Percentiles rank a stretch among this genome's conserved stretches.
phyloP scores from a whole-genome alignment of 805 yeast species.

The Nakazawaea holstii region DNA sequence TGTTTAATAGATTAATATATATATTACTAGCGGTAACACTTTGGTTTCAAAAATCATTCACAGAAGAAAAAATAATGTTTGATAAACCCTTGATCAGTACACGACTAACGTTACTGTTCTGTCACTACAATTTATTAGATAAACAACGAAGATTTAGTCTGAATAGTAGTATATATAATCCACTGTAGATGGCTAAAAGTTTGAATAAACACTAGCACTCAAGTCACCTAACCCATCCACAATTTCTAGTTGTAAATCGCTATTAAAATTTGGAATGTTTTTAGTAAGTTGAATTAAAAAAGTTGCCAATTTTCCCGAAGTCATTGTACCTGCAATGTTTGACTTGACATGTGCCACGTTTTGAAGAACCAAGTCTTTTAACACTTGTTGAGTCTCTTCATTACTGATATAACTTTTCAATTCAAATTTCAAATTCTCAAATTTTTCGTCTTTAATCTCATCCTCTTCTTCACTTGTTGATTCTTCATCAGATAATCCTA shows the following conservation, averaged over 20 bases:
- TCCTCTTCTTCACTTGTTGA: slow-evolving; percentile 11
- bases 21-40: no score
- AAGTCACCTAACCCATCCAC: slow-evolving; percentile 73
- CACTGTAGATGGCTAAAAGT: no score
- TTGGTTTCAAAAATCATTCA: no score
- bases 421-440: slow-evolving; percentile 24
- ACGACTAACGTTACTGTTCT: no score
- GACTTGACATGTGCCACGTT: slow-evolving; percentile 2
- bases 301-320: slow-evolving; percentile 50
- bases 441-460: slow-evolving; percentile 18
- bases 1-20: no score
- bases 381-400: slow-evolving; percentile 24
- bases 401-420: slow-evolving; percentile 22
- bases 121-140: no score
- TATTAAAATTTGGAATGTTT: slow-evolving; percentile 32
- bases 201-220: slow-evolving; percentile 87
- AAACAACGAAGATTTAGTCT: no score
- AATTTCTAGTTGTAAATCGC: slow-evolving; percentile 35
- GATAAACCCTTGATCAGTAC: no score
- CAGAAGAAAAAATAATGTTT: no score
- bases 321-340: slow-evolving; percentile 7
- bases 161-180: no score
- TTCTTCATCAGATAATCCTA: slow-evolving; percentile 14
- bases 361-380: slow-evolving; percentile 27
- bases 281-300: slow-evolving; percentile 64